A percentile compares a stretch with the other conserved stretches of the same genome.
Evolutionary conservation across 805 yeast genomes (phyloP).

Genomic region (Sungouiozyma intestinalis): DNA sequence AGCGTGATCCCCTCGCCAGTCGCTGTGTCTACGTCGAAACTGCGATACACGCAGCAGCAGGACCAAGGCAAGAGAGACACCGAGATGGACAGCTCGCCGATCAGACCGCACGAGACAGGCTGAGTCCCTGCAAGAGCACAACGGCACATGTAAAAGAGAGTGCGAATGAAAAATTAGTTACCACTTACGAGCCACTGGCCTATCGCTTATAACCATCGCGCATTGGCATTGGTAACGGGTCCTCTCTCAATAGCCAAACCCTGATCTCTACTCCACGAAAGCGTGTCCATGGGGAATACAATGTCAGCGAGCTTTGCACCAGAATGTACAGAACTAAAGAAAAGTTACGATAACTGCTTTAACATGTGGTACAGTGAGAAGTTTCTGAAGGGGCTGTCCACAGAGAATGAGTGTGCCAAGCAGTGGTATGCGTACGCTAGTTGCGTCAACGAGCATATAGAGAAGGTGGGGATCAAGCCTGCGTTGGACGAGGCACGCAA

Average conservation of each 20-base stretch:
- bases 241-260: too few species aligned
- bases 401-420: slow-evolving; percentile 81
- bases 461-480: slow-evolving; percentile 66
- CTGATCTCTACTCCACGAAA: neutral
- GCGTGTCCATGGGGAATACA: slow-evolving; percentile 46
- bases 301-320: slow-evolving; percentile 92
- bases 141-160: slow-evolving; percentile 17
- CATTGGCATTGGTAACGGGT: too few species aligned
- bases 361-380: slow-evolving; percentile 90
- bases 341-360: slow-evolving; percentile 85
- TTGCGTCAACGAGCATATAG: slow-evolving; percentile 69
- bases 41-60: neutral
- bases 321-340: slow-evolving; percentile 83
- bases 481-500: slow-evolving; percentile 81
- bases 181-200: too few species aligned
- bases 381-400: slow-evolving; percentile 44
- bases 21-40: neutral
- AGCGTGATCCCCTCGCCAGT: slow-evolving; percentile 22
- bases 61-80: neutral
- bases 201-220: too few species aligned
- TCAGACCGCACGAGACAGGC: too few species aligned
- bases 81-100: slow-evolving; percentile 4
- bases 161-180: too few species aligned
- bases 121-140: too few species aligned
- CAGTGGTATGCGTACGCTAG: slow-evolving; percentile 80